Percentiles rank a stretch among this genome's conserved stretches.
Evolutionary conservation across 148 eudicot species (phyloP).

Genomic region (Hydrangea macrophylla): DNA sequence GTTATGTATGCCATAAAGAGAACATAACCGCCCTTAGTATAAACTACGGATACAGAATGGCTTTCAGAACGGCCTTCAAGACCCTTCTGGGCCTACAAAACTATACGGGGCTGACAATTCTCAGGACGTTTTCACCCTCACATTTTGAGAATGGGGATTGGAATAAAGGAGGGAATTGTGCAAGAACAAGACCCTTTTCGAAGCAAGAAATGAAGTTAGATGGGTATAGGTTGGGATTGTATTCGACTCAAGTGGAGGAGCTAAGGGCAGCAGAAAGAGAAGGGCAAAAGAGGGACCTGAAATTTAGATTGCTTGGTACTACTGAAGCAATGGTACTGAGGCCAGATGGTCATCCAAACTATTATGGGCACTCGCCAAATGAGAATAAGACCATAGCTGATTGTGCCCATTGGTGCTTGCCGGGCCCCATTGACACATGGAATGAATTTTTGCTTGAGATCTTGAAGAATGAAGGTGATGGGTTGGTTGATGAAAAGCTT

Average conservation of each 20-base stretch:
- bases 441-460: constrained; percentile 52
- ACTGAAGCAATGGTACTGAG: constrained; percentile 48
- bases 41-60: constrained; percentile 38
- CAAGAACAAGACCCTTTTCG: constrained; percentile 24
- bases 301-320: constrained; percentile 38
- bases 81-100: constrained; percentile 28
- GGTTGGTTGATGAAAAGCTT: constrained; percentile 14
- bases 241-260: constrained; percentile 53
- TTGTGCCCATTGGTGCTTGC: constrained; percentile 85
- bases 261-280: constrained; percentile 38
- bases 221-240: constrained; percentile 37
- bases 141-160: constrained; percentile 46
- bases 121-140: constrained; percentile 45
- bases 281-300: constrained; percentile 36
- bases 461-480: constrained; percentile 38
- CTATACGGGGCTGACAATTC: constrained; percentile 33
- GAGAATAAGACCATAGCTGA: constrained; percentile 44
- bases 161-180: constrained; percentile 45
- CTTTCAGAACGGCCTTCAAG: constrained; percentile 40
- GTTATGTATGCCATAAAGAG: constrained; percentile 34
- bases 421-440: constrained; percentile 64
- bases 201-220: constrained; percentile 28
- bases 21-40: constrained; percentile 32
- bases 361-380: constrained; percentile 51
- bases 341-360: constrained; percentile 47